Evolutionary conservation across 2,329 filamentous ascomycete species (phyloP).

Genomic region (Sporothrix variecibatus): DNA sequence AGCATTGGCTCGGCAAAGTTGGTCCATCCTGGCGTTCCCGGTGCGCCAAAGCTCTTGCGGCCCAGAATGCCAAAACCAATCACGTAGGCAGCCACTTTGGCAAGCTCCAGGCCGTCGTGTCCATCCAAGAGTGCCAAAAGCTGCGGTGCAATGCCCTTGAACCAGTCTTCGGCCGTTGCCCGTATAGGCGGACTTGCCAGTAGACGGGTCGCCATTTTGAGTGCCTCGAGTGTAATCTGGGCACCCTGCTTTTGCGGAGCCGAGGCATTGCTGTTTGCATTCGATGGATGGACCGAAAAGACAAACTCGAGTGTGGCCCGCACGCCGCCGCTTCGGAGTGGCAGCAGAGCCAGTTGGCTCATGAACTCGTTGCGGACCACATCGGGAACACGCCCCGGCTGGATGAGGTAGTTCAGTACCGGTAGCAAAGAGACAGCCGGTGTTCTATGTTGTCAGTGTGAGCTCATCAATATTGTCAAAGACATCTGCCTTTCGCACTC

Average conservation of each 20-base stretch:
- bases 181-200: slow-evolving; percentile 60
- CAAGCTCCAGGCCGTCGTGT: slow-evolving; percentile 56
- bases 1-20: slow-evolving; percentile 62
- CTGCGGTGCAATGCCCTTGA: slow-evolving; percentile 61
- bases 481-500: slow-evolving; percentile 30
- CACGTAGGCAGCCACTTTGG: slow-evolving; percentile 61
- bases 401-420: slow-evolving; percentile 63
- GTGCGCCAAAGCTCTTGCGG: slow-evolving; percentile 63
- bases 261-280: slow-evolving; percentile 38
- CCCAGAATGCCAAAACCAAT: slow-evolving; percentile 69
- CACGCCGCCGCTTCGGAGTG: slow-evolving; percentile 64
- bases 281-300: slow-evolving; percentile 66
- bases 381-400: slow-evolving; percentile 58
- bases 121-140: slow-evolving; percentile 64
- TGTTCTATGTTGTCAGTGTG: slow-evolving; percentile 26
- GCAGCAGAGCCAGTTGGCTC: slow-evolving; percentile 59
- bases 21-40: slow-evolving; percentile 64
- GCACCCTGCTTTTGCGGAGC: slow-evolving; percentile 58
- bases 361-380: slow-evolving; percentile 63
- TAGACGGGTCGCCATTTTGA: slow-evolving; percentile 63
- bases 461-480: too few species aligned
- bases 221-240: slow-evolving; percentile 67
- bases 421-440: slow-evolving; percentile 55
- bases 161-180: slow-evolving; percentile 60
- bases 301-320: slow-evolving; percentile 70